A percentile compares a stretch with the other conserved stretches of the same genome.
Conservation (phyloP, 2,329 filamentous ascomycete genomes). For the Cadophora gregata region DNA sequence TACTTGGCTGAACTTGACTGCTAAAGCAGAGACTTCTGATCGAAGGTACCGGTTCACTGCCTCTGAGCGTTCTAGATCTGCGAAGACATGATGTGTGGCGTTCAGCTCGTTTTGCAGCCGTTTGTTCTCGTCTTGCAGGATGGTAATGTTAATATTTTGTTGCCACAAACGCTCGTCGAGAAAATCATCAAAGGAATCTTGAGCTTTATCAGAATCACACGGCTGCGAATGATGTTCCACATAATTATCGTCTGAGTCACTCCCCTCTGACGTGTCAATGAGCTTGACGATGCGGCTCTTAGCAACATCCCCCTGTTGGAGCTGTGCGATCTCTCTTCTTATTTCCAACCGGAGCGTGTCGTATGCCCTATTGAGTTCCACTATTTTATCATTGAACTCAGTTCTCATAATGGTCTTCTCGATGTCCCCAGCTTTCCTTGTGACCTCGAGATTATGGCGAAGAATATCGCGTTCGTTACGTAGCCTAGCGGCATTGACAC, state of each 20-base stretch:
- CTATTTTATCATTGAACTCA: not conserved
- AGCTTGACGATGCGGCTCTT: not conserved
- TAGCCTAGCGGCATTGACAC: conserved; percentile 1
- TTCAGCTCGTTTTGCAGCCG: not conserved
- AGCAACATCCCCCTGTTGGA: not conserved
- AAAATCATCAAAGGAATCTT: not conserved
- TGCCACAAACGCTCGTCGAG: not conserved
- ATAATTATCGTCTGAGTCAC: not conserved
- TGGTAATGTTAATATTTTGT: not conserved
- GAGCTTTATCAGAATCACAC: not conserved
- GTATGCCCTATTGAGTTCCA: not conserved
- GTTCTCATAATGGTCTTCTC: not conserved
- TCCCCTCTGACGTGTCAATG: not conserved
- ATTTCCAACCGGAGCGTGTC: not conserved
- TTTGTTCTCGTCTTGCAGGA: not conserved
- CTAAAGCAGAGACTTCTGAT: not conserved
- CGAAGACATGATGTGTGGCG: not conserved
- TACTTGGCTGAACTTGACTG: not conserved
- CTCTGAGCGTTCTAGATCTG: not conserved
- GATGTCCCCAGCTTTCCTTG: not conserved
- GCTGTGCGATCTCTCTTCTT: not conserved
- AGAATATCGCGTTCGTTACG: conserved; percentile 4
- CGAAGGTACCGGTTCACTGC: not conserved
- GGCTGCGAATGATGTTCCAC: not conserved
- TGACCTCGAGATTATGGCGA: not conserved